Percentiles rank a stretch among this genome's conserved stretches.
phyloP scores from a whole-genome alignment of 768 basidiomycete genomes.

The Boletus subparvulus region DNA sequence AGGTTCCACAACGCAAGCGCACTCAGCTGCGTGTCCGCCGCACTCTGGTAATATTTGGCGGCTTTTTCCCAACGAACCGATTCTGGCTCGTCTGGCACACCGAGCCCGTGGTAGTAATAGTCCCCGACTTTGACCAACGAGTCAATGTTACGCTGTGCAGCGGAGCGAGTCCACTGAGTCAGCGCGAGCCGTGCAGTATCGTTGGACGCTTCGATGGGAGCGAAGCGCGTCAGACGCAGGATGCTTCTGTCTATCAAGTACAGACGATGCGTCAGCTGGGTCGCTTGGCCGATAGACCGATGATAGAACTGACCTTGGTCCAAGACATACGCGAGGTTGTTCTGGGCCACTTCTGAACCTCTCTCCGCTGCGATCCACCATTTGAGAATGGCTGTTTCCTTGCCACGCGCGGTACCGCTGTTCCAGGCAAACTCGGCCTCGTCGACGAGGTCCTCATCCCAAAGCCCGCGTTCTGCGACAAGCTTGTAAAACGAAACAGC shows the following conservation, averaged over 20 bases:
- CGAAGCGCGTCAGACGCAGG: slow-evolving; percentile 64
- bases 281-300: slow-evolving; percentile 32
- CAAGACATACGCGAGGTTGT: slow-evolving; percentile 88
- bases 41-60: slow-evolving; percentile 90
- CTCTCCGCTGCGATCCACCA: slow-evolving; percentile 97
- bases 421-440: slow-evolving; percentile 81
- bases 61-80: slow-evolving; percentile 79
- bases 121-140: slow-evolving; percentile 97
- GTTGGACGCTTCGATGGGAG: slow-evolving; percentile 71
- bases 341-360: slow-evolving; percentile 91
- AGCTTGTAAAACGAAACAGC: slow-evolving; percentile 93
- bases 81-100: slow-evolving; percentile 69
- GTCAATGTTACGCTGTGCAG: slow-evolving; percentile 92
- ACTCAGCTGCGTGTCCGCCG: slow-evolving; percentile 88
- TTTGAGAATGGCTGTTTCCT: slow-evolving; percentile 81
- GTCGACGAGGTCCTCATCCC: slow-evolving; percentile 75
- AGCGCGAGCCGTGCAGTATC: slow-evolving; percentile 82
- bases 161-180: slow-evolving; percentile 93
- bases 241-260: slow-evolving; percentile 60
- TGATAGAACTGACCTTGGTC: slow-evolving; percentile 71
- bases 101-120: slow-evolving; percentile 91
- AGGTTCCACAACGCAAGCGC: slow-evolving; percentile 98
- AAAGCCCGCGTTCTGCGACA: slow-evolving; percentile 87
- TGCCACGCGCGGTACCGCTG: slow-evolving; percentile 65
- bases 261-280: slow-evolving; percentile 15